Evolutionary conservation across 345 rosid genomes (phyloP).

Genomic region (Cardiospermum halicacabum): DNA sequence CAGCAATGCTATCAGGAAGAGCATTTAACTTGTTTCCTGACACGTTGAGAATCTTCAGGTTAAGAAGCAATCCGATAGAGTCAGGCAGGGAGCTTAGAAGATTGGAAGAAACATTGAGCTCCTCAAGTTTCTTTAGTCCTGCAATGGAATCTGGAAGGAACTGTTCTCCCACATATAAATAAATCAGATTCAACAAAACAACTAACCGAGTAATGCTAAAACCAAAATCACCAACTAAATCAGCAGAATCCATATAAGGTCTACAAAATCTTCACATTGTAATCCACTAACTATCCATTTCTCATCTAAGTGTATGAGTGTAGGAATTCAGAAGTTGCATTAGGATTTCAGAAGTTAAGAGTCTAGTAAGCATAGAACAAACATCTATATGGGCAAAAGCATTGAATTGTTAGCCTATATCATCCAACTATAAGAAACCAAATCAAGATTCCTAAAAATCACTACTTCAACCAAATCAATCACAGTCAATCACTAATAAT

Average conservation of each 20-base stretch:
- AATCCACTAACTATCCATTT: too few relatives aligned
- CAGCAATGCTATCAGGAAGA: slow-evolving; percentile 75
- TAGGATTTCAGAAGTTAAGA: too few relatives aligned
- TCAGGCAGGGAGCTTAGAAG: slow-evolving; percentile 55
- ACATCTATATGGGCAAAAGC: not conserved
- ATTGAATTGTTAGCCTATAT: not conserved
- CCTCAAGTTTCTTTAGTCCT: slow-evolving; percentile 66
- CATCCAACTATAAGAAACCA: not conserved
- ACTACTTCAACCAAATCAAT: not conserved
- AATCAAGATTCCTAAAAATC: not conserved
- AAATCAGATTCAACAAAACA: not conserved
- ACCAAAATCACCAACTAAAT: not conserved
- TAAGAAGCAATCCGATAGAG: slow-evolving; percentile 65
- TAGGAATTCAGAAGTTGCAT: too few relatives aligned
- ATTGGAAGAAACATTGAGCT: slow-evolving; percentile 70
- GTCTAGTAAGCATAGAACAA: too few relatives aligned
- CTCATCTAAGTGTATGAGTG: too few relatives aligned
- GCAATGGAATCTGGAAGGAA: slow-evolving; percentile 82
- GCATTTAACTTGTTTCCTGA: slow-evolving; percentile 69
- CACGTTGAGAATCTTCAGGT: slow-evolving; percentile 59
- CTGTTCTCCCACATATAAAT: slow-evolving; percentile 34
- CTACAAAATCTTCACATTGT: not conserved
- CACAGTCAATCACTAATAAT: not conserved
- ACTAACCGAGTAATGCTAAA: not conserved
- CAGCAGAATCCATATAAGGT: not conserved